Evolutionary conservation across 495 filamentous ascomycete genomes (phyloP).

Genomic region (Lepraria neglecta): DNA sequence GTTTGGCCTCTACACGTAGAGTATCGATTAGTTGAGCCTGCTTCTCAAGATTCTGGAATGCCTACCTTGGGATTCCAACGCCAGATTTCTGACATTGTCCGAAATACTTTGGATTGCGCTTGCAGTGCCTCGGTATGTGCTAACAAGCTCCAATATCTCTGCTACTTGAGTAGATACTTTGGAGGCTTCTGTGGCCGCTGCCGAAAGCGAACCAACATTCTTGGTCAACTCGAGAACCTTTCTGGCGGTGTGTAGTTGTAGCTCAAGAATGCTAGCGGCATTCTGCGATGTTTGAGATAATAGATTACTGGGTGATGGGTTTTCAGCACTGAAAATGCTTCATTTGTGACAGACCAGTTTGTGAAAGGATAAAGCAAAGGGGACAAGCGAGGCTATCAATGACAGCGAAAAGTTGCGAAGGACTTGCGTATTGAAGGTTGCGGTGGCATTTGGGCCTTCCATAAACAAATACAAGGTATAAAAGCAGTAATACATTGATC

Average conservation of each 20-base stretch:
- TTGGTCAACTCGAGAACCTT: constrained; percentile 12
- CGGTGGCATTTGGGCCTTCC: too few species aligned
- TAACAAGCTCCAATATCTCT: not conserved
- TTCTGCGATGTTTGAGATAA: constrained; percentile 1
- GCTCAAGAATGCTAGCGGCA: constrained; percentile 3
- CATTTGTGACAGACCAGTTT: not conserved
- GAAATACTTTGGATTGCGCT: not conserved
- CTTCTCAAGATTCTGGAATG: not conserved
- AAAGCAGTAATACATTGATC: not conserved
- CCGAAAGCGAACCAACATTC: not conserved
- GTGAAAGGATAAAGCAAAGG: not conserved
- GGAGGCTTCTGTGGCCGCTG: constrained; percentile 8
- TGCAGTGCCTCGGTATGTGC: not conserved
- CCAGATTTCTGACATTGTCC: not conserved
- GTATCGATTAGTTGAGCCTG: not conserved
- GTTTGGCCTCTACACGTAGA: constrained; percentile 4
- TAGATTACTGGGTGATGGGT: not conserved
- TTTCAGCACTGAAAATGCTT: not conserved
- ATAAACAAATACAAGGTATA: too few species aligned
- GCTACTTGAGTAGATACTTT: constrained; percentile 7
- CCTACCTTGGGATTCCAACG: constrained; percentile 10
- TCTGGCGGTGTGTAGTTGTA: constrained; percentile 11
- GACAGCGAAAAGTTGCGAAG: too few species aligned
- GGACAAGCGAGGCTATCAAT: not conserved
- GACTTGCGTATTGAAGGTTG: too few species aligned